These are phyloP conservation scores for Aspergillus candidus DNA, from an alignment of 2,329 filamentous ascomycete genomes.

Conservation along the genomic window DNA sequence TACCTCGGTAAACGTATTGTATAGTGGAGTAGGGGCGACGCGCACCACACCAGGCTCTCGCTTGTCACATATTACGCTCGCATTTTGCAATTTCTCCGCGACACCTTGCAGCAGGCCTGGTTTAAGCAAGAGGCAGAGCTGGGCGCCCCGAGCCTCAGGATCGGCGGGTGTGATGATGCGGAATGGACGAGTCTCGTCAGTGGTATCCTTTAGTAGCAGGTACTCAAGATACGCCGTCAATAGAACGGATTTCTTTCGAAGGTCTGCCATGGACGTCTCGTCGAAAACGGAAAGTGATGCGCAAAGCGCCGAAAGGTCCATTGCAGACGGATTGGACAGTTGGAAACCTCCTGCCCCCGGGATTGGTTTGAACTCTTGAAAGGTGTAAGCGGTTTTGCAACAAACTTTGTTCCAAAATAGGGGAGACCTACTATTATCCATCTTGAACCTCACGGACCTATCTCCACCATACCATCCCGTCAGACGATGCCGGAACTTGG, in stretches of 20 bases:
- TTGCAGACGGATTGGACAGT: constrained; percentile 69
- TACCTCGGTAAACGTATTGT: constrained; percentile 72
- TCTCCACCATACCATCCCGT: constrained; percentile 81
- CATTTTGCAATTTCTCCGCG: constrained; percentile 57
- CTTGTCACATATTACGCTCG: constrained; percentile 73
- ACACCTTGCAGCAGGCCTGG: constrained; percentile 66
- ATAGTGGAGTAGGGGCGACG: constrained; percentile 74
- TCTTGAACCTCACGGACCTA: constrained; percentile 67
- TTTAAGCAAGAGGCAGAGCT: constrained; percentile 67
- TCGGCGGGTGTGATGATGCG: constrained; percentile 63
- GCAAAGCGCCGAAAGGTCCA: constrained; percentile 67
- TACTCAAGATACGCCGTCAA: constrained; percentile 71
- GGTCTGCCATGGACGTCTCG: constrained; percentile 59
- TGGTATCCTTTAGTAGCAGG: constrained; percentile 46
- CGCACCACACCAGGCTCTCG: constrained; percentile 76
- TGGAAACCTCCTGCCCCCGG: constrained; percentile 74
- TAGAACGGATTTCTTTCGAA: constrained; percentile 64
- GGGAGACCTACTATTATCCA: constrained; percentile 56
- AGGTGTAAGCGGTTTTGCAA: too few species aligned
- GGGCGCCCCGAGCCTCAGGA: constrained; percentile 63
- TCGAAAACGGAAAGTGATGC: constrained; percentile 68
- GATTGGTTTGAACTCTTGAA: constrained; percentile 62
- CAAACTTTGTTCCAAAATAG: too few species aligned
- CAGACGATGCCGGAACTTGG: constrained; percentile 59
- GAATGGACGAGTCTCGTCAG: constrained; percentile 41